A percentile compares a stretch with the other conserved stretches of the same genome.
Conservation (phyloP, 1,284 basidiomycete species). For the Cryptococcus wingfieldii region DNA sequence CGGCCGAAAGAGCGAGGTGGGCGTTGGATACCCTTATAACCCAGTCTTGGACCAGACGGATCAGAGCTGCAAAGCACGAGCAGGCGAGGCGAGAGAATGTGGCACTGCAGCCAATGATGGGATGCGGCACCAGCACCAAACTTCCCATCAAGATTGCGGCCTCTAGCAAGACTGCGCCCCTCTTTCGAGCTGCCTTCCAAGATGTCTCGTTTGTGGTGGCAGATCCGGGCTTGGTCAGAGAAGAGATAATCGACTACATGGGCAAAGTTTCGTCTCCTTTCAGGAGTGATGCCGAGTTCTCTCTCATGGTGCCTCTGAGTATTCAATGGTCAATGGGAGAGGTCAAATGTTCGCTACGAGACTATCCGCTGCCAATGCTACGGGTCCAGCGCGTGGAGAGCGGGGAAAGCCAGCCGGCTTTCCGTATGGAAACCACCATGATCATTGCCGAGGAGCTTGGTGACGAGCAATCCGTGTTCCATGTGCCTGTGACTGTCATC, state of each 20-base stretch:
- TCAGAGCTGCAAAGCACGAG: conserved; percentile 48
- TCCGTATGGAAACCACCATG: conserved; percentile 64
- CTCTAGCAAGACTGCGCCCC: conserved; percentile 59
- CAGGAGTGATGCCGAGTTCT: conserved; percentile 66
- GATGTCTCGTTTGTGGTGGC: conserved; percentile 60
- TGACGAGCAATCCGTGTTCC: conserved; percentile 63
- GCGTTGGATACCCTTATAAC: conserved; percentile 70
- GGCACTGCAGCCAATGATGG: conserved; percentile 39
- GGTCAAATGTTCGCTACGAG: conserved; percentile 65
- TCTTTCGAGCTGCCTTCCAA: conserved; percentile 67
- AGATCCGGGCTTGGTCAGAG: conserved; percentile 53
- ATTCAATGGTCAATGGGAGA: conserved; percentile 66
- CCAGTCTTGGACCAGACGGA: conserved; percentile 69
- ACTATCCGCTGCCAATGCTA: conserved; percentile 59
- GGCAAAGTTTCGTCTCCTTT: conserved; percentile 52
- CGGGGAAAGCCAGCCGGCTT: conserved; percentile 9
- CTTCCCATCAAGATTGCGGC: conserved; percentile 53
- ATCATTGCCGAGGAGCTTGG: conserved; percentile 89
- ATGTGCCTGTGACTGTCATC: conserved; percentile 65
- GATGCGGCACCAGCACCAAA: conserved; percentile 16
- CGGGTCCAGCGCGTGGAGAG: conserved; percentile 45
- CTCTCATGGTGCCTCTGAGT: conserved; percentile 79
- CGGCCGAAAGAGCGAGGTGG: conserved; percentile 67
- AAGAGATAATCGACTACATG: conserved; percentile 56
- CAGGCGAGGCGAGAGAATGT: conserved; percentile 52